Evolutionary conservation across 768 basidiomycete genomes (phyloP).

Genomic region (Candolleomyces eurysporus): DNA sequence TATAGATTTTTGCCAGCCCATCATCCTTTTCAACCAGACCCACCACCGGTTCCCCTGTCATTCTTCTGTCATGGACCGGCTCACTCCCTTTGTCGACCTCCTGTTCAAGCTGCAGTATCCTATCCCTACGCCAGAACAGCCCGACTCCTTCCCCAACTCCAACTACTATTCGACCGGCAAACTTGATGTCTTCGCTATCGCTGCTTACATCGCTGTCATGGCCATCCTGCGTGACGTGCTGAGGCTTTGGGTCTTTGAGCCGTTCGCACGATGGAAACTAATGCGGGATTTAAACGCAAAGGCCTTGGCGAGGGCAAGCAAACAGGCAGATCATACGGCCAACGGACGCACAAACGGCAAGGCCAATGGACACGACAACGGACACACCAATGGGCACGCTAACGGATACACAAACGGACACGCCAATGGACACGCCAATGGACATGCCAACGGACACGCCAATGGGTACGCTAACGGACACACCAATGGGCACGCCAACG

Average conservation of each 20-base stretch:
- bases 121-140: conserved; percentile 46
- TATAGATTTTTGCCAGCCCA: background rate
- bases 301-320: background rate
- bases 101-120: conserved; percentile 78
- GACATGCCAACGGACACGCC: no score
- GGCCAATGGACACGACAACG: conserved; percentile 14
- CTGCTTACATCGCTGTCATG: conserved; percentile 83
- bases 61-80: conserved; percentile 21
- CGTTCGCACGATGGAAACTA: conserved; percentile 79
- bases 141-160: conserved; percentile 74
- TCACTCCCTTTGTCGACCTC: conserved; percentile 56
- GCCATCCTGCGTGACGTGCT: conserved; percentile 80
- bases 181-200: conserved; percentile 74
- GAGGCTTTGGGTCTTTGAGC: conserved; percentile 73
- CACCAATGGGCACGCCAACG: no score
- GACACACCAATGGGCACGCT: background rate
- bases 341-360: conserved; percentile 17
- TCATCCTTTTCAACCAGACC: background rate
- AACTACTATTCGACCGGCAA: conserved; percentile 71
- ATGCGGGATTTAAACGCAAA: conserved; percentile 35
- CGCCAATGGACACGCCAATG: no score
- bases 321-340: background rate
- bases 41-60: background rate
- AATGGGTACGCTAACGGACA: no score
- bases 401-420: no score